Evolutionary conservation across 805 yeast genomes (phyloP).

Genomic region (Naumovozyma dairenensis): DNA sequence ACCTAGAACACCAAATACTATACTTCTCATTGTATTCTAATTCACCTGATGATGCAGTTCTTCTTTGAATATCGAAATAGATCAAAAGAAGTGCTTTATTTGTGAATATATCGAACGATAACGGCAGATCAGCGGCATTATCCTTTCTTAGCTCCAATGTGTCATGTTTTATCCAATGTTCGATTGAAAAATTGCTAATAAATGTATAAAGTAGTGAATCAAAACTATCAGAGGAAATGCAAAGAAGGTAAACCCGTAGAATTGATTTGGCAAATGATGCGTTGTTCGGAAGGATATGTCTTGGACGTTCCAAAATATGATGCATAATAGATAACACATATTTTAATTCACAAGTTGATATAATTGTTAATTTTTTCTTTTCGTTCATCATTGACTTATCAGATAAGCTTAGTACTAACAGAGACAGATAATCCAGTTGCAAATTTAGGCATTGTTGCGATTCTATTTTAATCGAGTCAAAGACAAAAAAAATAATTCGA

Average conservation of each 20-base stretch:
- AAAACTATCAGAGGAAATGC: conserved; percentile 4
- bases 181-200: conserved; percentile 12
- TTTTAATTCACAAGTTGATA: conserved; percentile 11
- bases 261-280: conserved; percentile 14
- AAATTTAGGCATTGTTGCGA: conserved; percentile 5
- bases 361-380: conserved; percentile 1
- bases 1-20: conserved; percentile 8
- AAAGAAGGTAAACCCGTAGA: conserved; percentile 16
- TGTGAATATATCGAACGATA: conserved; percentile 7
- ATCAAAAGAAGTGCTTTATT: conserved; percentile 14
- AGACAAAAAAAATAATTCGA: conserved; percentile 19
- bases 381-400: conserved; percentile 3
- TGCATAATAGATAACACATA: conserved; percentile 12
- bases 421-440: conserved; percentile 11
- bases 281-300: conserved; percentile 4
- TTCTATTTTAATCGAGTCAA: conserved; percentile 11
- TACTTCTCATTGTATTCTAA: conserved; percentile 5
- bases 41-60: conserved; percentile 3
- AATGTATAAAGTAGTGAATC: conserved; percentile 11
- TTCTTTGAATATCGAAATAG: conserved; percentile 17
- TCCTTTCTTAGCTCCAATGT: conserved; percentile 1
- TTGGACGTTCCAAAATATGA: conserved; percentile 9
- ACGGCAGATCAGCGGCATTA: background rate
- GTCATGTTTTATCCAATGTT: conserved; percentile 11
- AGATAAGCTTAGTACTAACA: conserved; percentile 11